Conservation (phyloP, 768 basidiomycete genomes). For the Psilocybe sp. region DNA sequence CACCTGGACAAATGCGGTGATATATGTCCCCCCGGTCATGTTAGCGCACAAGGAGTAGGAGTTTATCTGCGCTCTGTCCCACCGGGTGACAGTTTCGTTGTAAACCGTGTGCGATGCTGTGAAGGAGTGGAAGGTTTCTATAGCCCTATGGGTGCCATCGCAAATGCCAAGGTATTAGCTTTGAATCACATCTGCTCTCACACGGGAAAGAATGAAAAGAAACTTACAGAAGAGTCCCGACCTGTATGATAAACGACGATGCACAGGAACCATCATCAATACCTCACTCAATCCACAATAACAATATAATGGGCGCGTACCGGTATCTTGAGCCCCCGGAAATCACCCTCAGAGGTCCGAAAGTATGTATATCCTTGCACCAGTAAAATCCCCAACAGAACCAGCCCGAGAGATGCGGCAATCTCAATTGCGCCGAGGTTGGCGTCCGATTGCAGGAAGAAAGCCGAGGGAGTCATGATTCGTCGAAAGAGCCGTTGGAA, state of each 20-base stretch:
- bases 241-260: background rate
- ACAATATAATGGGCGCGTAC: too few species aligned
- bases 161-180: too few species aligned
- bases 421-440: conserved; percentile 15
- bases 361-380: conserved; percentile 16
- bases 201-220: too few species aligned
- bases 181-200: too few species aligned
- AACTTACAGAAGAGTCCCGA: too few species aligned
- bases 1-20: conserved; percentile 17
- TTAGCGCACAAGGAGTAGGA: conserved; percentile 13
- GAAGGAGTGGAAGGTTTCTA: conserved; percentile 15
- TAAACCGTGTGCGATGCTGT: conserved; percentile 17
- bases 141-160: background rate
- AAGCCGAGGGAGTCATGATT: background rate
- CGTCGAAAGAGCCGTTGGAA: too few species aligned
- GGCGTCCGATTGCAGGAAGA: conserved; percentile 5
- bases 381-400: conserved; percentile 12
- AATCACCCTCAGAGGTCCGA: background rate
- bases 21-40: conserved; percentile 11
- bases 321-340: conserved; percentile 7
- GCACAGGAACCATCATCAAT: background rate
- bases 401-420: conserved; percentile 10
- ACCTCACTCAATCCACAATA: too few species aligned
- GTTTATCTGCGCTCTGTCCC: conserved; percentile 10
- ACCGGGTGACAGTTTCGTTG: conserved; percentile 15